Percentiles rank a stretch among this genome's conserved stretches.
Conservation (phyloP, 1,139 yeast species). For the Candida sp. region DNA sequence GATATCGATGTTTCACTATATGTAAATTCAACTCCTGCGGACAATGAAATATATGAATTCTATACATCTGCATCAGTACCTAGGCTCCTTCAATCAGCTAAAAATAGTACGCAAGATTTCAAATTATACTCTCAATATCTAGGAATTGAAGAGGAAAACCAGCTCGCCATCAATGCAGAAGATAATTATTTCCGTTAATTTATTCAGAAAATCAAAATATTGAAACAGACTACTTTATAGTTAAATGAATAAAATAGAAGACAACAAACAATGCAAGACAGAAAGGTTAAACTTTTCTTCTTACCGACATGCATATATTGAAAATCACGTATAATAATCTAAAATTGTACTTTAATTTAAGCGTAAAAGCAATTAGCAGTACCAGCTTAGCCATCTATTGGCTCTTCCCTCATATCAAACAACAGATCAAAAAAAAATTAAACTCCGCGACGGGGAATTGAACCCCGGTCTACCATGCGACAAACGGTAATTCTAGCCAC, state of each 20-base stretch:
- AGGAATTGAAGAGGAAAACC: constrained; percentile 22
- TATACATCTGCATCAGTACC: constrained; percentile 8
- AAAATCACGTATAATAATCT: too few relatives aligned
- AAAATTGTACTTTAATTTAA: too few relatives aligned
- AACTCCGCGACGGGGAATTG: constrained; percentile 11
- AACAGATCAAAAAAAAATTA: too few relatives aligned
- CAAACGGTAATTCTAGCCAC: constrained; percentile 10
- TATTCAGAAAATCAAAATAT: too few relatives aligned
- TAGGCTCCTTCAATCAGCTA: neutral
- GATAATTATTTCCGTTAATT: constrained; percentile 25
- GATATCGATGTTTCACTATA: constrained; percentile 8
- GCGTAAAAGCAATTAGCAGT: too few relatives aligned
- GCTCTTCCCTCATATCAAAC: too few relatives aligned
- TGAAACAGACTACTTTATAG: too few relatives aligned
- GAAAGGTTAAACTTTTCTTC: neutral
- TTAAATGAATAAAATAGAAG: too few relatives aligned
- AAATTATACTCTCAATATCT: constrained; percentile 21
- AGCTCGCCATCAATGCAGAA: constrained; percentile 20
- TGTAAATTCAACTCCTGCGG: constrained; percentile 10
- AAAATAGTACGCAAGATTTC: constrained; percentile 13
- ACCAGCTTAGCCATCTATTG: too few relatives aligned
- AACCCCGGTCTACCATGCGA: constrained; percentile 11
- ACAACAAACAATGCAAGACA: too few relatives aligned
- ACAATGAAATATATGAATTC: constrained; percentile 14
- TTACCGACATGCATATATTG: neutral